Evolutionary conservation across 1,284 basidiomycete species (phyloP).

Genomic region (Exobasidium rhododendri): DNA sequence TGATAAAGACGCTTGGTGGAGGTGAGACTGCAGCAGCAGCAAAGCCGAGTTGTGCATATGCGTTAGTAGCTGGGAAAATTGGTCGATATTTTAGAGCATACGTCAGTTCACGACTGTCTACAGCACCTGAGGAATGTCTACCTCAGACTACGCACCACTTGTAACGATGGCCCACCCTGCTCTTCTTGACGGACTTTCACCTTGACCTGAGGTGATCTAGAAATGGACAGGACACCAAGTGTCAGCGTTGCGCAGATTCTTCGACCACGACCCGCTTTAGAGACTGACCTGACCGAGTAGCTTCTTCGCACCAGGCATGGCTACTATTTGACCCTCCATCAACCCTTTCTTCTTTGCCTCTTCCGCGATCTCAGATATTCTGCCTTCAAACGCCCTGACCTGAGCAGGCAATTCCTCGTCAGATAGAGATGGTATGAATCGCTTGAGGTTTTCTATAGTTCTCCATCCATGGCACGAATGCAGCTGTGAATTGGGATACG

Average conservation of each 20-base stretch:
- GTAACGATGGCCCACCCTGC: conserved; percentile 55
- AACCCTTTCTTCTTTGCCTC: conserved; percentile 21
- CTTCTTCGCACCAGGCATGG: conserved; percentile 48
- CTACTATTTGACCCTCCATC: conserved; percentile 42
- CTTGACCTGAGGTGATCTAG: conserved; percentile 1
- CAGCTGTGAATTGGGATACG: conserved; percentile 22
- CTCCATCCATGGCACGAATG: conserved; percentile 49
- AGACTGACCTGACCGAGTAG: conserved; percentile 27
- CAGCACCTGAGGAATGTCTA: too few species aligned
- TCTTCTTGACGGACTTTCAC: conserved; percentile 18
- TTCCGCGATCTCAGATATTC: conserved; percentile 46
- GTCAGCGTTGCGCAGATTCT: too few species aligned
- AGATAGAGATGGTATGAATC: conserved; percentile 44
- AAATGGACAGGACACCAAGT: too few species aligned
- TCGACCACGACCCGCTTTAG: background rate
- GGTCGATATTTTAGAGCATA: background rate
- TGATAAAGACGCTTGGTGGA: conserved; percentile 43
- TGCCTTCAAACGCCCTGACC: conserved; percentile 45
- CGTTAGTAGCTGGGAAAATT: conserved; percentile 38
- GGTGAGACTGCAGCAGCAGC: conserved; percentile 28
- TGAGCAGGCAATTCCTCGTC: conserved; percentile 35
- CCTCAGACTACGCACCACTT: conserved; percentile 16
- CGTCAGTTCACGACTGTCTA: background rate
- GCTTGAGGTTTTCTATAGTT: conserved; percentile 48
- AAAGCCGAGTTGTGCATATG: conserved; percentile 49